phyloP scores from a whole-genome alignment of 108 stramenopile species.

The Schizochytrium sp. region DNA sequence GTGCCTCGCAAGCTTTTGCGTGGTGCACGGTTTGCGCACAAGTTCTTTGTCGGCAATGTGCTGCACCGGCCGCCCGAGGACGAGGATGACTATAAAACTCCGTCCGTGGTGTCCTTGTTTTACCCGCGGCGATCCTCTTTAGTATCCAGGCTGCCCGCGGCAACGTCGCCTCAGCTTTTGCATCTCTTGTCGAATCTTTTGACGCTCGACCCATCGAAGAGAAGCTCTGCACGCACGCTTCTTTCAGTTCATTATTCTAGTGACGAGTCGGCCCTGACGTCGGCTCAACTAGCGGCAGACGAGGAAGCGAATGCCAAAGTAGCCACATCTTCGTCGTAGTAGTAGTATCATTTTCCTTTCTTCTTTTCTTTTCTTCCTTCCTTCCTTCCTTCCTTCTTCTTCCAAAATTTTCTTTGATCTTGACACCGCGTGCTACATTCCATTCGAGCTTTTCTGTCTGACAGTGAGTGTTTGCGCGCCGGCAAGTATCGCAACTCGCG shows the following conservation, averaged over 20 bases:
- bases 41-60: not conserved
- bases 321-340: too few relatives aligned
- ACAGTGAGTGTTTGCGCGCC: too few relatives aligned
- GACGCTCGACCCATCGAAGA: not conserved
- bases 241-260: not conserved
- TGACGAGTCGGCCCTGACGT: too few relatives aligned
- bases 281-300: too few relatives aligned
- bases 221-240: not conserved
- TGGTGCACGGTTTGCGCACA: not conserved
- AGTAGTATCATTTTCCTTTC: too few relatives aligned
- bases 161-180: not conserved
- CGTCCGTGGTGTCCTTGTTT: not conserved
- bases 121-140: not conserved
- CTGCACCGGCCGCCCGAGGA: not conserved
- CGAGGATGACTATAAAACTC: not conserved
- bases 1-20: not conserved
- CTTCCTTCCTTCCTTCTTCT: too few relatives aligned
- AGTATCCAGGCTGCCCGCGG: not conserved
- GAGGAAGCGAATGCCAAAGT: too few relatives aligned
- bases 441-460: too few relatives aligned
- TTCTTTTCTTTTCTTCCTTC: too few relatives aligned
- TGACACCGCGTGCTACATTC: too few relatives aligned
- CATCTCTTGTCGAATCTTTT: not conserved
- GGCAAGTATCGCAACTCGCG: too few relatives aligned
- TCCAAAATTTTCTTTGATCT: too few relatives aligned